These are phyloP conservation scores for Jamesozyma rosinii DNA, from an alignment of 805 yeast species.

Conservation along the genomic window DNA sequence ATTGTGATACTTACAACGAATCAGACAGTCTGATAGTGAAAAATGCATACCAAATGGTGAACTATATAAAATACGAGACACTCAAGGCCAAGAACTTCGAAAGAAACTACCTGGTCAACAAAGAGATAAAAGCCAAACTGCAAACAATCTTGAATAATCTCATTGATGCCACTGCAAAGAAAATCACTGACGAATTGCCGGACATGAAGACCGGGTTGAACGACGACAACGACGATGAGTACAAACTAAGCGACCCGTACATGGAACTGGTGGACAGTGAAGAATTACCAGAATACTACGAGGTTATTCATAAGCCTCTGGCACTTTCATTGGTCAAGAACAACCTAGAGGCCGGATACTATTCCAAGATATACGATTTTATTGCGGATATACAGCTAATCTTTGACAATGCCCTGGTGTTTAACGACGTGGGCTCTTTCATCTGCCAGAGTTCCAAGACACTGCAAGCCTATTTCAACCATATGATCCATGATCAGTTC, in stretches of 20 bases:
- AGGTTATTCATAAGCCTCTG: slow-evolving; percentile 63
- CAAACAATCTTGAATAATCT: slow-evolving; percentile 17
- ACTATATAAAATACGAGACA: slow-evolving; percentile 46
- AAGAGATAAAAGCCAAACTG: slow-evolving; percentile 18
- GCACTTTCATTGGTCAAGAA: slow-evolving; percentile 52
- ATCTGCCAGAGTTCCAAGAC: slow-evolving; percentile 63
- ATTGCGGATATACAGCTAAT: slow-evolving; percentile 50
- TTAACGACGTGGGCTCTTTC: slow-evolving; percentile 64
- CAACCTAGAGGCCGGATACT: slow-evolving; percentile 44
- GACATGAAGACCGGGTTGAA: slow-evolving; percentile 1
- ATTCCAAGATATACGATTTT: slow-evolving; percentile 50
- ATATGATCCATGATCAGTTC: slow-evolving; percentile 19
- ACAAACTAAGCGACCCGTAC: slow-evolving; percentile 56
- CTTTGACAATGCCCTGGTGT: slow-evolving; percentile 69
- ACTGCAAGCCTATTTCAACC: slow-evolving; percentile 45
- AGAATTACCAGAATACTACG: slow-evolving; percentile 73
- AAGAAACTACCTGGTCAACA: slow-evolving; percentile 25
- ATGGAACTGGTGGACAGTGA: slow-evolving; percentile 61
- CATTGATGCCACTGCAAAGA: slow-evolving; percentile 25
- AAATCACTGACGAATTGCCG: slow-evolving; percentile 2
- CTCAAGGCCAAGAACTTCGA: slow-evolving; percentile 31
- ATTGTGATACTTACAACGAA: slow-evolving; percentile 68
- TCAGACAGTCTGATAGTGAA: slow-evolving; percentile 54
- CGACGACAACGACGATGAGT: slow-evolving; percentile 14
- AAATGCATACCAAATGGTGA: slow-evolving; percentile 49